These are phyloP conservation scores for Colletotrichum graminicola DNA, from an alignment of 2,329 filamentous ascomycete genomes.

Conservation along the genomic window DNA sequence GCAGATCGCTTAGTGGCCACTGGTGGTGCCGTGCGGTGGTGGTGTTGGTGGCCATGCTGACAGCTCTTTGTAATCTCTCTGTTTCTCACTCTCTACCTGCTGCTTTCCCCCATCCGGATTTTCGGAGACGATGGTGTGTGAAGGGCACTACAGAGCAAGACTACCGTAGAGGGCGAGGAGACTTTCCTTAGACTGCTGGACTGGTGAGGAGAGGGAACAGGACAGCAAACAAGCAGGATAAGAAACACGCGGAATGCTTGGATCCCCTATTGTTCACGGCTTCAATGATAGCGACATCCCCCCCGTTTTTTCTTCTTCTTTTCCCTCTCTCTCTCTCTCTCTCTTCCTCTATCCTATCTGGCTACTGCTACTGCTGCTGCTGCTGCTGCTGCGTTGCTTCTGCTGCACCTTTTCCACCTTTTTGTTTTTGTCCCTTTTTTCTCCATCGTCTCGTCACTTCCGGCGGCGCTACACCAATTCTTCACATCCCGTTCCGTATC, in stretches of 20 bases:
- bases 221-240: background rate
- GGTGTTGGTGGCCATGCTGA: constrained; percentile 20
- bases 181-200: background rate
- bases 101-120: constrained; percentile 38
- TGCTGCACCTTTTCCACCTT: constrained; percentile 1
- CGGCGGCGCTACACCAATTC: background rate
- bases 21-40: background rate
- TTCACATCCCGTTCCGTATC: background rate
- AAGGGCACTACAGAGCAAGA: background rate
- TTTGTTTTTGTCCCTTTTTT: background rate
- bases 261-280: constrained; percentile 41
- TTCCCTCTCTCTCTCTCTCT: background rate
- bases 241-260: constrained; percentile 36
- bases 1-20: constrained; percentile 27
- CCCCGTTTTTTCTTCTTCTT: constrained; percentile 26
- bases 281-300: constrained; percentile 35
- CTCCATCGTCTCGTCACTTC: constrained; percentile 1
- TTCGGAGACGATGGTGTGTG: constrained; percentile 34
- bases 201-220: background rate
- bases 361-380: background rate
- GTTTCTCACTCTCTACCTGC: constrained; percentile 18
- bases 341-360: background rate
- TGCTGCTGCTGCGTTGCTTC: too few species aligned
- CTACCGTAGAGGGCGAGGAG: background rate
- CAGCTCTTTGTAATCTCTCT: constrained; percentile 27